These are phyloP conservation scores for Camellia oleifera DNA, from an alignment of 179 eudicot species.

Conservation along the genomic window DNA sequence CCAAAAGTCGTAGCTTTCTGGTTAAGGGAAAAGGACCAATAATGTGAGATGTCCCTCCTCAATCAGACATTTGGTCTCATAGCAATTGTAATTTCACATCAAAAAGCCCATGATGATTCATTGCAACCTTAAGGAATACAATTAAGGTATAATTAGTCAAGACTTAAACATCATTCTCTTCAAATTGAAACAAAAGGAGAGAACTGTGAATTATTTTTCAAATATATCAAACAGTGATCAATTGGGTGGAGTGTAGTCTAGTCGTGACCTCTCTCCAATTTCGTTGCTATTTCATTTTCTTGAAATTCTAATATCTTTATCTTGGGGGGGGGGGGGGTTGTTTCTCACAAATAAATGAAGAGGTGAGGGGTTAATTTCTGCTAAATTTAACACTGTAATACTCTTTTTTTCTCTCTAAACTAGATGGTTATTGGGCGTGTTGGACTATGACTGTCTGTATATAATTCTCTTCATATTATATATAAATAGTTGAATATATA, in stretches of 20 bases:
- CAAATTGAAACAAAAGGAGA: background rate
- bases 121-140: background rate
- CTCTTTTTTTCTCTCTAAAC: no score
- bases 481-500: no score
- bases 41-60: conserved; percentile 12
- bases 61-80: conserved; percentile 14
- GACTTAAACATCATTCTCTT: background rate
- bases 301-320: background rate
- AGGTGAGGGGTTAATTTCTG: no score
- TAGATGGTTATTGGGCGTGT: no score
- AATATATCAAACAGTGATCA: background rate
- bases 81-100: background rate
- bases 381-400: no score
- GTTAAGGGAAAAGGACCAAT: conserved; percentile 20
- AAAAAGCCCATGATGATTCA: background rate
- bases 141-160: background rate
- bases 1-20: conserved; percentile 9
- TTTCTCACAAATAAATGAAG: no score
- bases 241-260: background rate
- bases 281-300: background rate
- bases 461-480: no score
- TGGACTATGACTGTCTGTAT: no score
- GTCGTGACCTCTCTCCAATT: background rate
- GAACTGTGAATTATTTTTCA: background rate
- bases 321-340: background rate